Conservation (phyloP, 2,329 filamentous ascomycete species). For the Aspergillus sp. region DNA sequence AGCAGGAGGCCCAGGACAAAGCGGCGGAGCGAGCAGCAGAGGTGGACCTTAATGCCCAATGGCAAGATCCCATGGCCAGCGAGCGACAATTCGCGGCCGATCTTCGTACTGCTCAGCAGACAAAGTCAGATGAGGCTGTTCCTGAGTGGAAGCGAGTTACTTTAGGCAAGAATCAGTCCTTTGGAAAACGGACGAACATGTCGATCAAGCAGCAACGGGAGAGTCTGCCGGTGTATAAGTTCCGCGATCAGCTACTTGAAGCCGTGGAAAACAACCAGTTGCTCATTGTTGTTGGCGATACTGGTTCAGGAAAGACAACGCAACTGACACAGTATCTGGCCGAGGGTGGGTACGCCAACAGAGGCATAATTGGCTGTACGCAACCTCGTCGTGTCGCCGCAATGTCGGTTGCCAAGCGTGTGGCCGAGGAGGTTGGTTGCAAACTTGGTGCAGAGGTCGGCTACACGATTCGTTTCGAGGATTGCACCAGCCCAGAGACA, state of each 20-base stretch:
- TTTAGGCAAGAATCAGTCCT: constrained; percentile 75
- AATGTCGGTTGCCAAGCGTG: constrained; percentile 97
- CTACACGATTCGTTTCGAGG: constrained; percentile 97
- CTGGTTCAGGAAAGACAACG: constrained; percentile 95
- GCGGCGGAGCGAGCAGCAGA: constrained; percentile 73
- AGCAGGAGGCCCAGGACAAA: constrained; percentile 83
- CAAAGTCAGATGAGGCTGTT: constrained; percentile 67
- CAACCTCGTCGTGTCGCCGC: constrained; percentile 96
- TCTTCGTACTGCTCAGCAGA: constrained; percentile 68
- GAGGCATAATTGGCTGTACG: constrained; percentile 92
- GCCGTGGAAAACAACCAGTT: constrained; percentile 88
- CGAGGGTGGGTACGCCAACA: constrained; percentile 85
- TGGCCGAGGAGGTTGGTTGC: constrained; percentile 93
- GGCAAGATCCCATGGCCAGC: constrained; percentile 96
- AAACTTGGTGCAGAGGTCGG: constrained; percentile 89
- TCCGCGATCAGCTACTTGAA: constrained; percentile 83
- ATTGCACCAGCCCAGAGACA: constrained; percentile 83
- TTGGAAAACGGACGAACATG: constrained; percentile 86
- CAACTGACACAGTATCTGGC: constrained; percentile 95
- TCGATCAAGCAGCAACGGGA: constrained; percentile 95
- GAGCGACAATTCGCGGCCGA: constrained; percentile 89
- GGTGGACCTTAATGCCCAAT: constrained; percentile 85
- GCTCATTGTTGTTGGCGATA: constrained; percentile 95
- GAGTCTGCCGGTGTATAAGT: constrained; percentile 84
- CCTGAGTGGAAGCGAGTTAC: constrained; percentile 93